Evolutionary conservation across 2,329 filamentous ascomycete genomes (phyloP), one percentile per base, ranked within the genome.

Genomic region (Nigrospora oryzae): DNA sequence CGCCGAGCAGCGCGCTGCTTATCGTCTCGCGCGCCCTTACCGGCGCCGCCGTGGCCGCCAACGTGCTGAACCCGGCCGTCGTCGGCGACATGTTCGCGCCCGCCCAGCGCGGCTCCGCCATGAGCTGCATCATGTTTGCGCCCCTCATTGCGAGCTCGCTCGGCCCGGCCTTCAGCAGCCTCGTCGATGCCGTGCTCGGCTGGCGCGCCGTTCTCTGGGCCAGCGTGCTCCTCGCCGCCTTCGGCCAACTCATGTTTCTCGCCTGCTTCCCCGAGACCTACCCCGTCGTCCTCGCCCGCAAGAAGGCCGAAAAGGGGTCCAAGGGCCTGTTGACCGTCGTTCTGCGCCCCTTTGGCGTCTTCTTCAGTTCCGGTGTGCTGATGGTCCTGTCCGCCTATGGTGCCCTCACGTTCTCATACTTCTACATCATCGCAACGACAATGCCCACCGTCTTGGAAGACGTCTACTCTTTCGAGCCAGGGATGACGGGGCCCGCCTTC

Each of bases 41-140:
- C 0, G 83, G 83, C 1, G 66, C 79, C 34, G 79, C 80, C 4
- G 79, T 81, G 10, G 79, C 81, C 3, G 75, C 77, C 2, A 82
- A 81, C 50, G 78, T 83, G 11, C 65, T 84, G 14, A 79, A 74
- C 49, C 79, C 80, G 1, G 75, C 78, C 17, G 77, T 83, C 44
- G 71, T 84, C 16, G 80, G 79, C 28, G 81, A 84, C 56, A 73
- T 83, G 50, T 83, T 82, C 55, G 60, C 64, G 2, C 63, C 70
- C 1, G 78, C 83, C 44, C 64, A 76, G 56, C 66, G 79, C 14
- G 80, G 79, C 28, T 68, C 69, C 1, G 71, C 79, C 11, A 77
- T 84, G 70, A 76, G 71, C 53, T 48, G 77, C 38, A 63, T 81
- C 40, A 73, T 73, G 59, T 61, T 81, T 2, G 75, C 77, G 2